Percentiles rank a stretch among this genome's conserved stretches.
These are phyloP conservation scores for Coffea eugenioides DNA, from an alignment of 257 asterid genomes.

Conservation along the genomic window DNA sequence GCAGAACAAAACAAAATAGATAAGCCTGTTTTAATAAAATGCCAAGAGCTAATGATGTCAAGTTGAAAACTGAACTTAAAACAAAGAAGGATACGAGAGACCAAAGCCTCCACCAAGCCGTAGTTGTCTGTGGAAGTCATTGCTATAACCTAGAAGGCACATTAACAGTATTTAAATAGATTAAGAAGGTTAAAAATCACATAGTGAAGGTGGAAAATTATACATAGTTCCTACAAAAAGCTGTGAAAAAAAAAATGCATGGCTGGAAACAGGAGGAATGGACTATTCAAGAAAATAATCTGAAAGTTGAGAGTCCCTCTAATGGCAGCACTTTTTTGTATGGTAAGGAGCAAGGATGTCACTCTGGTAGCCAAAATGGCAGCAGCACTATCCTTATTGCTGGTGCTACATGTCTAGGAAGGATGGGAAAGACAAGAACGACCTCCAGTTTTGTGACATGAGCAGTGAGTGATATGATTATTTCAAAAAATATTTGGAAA, in stretches of 20 bases:
- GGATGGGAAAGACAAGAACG: background rate
- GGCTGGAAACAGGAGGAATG: background rate
- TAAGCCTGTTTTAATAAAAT: constrained; percentile 11
- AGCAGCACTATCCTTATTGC: no score
- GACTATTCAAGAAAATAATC: background rate
- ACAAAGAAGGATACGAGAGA: constrained; percentile 85
- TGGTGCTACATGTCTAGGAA: background rate
- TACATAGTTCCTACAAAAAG: no score
- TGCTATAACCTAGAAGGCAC: constrained; percentile 51
- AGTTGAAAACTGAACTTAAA: constrained; percentile 7
- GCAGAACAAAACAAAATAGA: background rate
- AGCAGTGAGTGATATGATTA: background rate
- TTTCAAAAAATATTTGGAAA: no score
- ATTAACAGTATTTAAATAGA: background rate
- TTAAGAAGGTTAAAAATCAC: no score
- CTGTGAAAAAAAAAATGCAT: no score
- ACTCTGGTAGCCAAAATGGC: background rate
- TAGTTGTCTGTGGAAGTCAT: constrained; percentile 61
- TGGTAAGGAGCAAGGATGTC: background rate
- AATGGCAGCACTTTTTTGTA: background rate
- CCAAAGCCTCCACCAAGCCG: constrained; percentile 66
- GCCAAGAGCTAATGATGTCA: constrained; percentile 1
- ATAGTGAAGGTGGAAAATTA: no score
- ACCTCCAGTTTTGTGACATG: background rate
- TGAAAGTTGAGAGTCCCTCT: background rate